A percentile compares a stretch with the other conserved stretches of the same genome.
Conservation (phyloP, 441 rosid species). For the Populus trichocarpa region DNA sequence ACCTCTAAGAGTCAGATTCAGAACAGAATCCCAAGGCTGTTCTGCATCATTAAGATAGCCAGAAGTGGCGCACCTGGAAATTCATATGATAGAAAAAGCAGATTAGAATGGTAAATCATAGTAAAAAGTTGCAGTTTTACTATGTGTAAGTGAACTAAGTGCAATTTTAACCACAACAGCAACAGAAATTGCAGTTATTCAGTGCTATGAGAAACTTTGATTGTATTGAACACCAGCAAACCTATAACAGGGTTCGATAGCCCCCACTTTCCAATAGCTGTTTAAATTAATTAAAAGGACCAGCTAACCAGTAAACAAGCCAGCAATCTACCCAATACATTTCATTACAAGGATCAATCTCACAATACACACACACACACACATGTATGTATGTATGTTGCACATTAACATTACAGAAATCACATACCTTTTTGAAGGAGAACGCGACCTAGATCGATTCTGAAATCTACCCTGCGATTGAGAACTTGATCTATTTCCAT, state of each 20-base stretch:
- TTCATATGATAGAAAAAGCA: neutral
- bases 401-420: neutral
- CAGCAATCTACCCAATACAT: neutral
- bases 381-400: neutral
- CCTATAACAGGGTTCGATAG: neutral
- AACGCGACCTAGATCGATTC: slow-evolving; percentile 42
- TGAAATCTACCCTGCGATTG: slow-evolving; percentile 38
- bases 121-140: neutral
- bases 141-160: neutral
- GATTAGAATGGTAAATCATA: no score
- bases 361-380: no score
- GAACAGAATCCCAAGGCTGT: neutral
- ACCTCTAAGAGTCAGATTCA: neutral
- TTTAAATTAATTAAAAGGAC: neutral
- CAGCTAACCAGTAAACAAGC: neutral
- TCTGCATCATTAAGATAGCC: neutral
- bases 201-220: neutral
- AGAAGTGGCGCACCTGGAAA: neutral
- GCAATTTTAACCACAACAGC: neutral
- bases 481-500: slow-evolving; percentile 11
- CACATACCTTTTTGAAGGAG: slow-evolving; percentile 37
- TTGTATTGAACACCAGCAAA: neutral
- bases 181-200: neutral
- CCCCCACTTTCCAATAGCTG: neutral
- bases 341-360: neutral